Evolutionary conservation across 2,329 filamentous ascomycete genomes (phyloP), one percentile per base, ranked within the genome.

Genomic region (Stagonosporopsis cucurbitacearum): DNA sequence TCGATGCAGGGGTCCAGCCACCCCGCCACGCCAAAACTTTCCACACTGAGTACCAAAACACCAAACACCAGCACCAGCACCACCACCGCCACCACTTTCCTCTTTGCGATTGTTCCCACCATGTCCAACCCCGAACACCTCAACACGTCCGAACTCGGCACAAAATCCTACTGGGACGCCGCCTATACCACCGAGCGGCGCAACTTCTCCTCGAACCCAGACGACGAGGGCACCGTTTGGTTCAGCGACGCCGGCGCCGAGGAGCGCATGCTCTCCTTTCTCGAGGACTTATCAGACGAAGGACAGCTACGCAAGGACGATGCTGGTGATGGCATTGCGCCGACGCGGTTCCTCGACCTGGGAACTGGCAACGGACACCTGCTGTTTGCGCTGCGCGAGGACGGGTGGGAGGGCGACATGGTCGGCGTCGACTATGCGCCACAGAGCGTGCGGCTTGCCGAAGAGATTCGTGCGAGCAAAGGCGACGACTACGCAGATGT

Each of bases 311-410:
- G 59, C 75, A 61, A 81, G 71, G 68, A 7, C 68, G 74, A n/a
- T 0, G 45, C 5, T 67, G 75, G n/a, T 1, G 47, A 50, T 20
- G 41, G n/a, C 13, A 11, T 23, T 26, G 41, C n/a, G n/a, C n/a
- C 57, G 4, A 81, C 85, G 11, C 78, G 84, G 1, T 87, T 96
- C 57, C 81, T 98, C 0, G 95, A 99, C 72, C 83, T 99, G 0
- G 95, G 95, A 19, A 97, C 92, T 11, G 95, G 95, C 1, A 99
- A 99, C 77, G 95, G 94, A 1, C 91, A 92, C 66, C 84, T 98
- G 71, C 81, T 98, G n/a, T 91, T 95, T 65, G 83, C 87, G n/a
- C 79, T 98, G 28, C 79, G 89, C 28, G 87, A 88, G 40, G 81
- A 82, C 30, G 85, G 80, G 77, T 96, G 90, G 83, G 49, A 60